Conservation (phyloP, 352 stramenopile genomes). For the Pythium utonaiense region DNA sequence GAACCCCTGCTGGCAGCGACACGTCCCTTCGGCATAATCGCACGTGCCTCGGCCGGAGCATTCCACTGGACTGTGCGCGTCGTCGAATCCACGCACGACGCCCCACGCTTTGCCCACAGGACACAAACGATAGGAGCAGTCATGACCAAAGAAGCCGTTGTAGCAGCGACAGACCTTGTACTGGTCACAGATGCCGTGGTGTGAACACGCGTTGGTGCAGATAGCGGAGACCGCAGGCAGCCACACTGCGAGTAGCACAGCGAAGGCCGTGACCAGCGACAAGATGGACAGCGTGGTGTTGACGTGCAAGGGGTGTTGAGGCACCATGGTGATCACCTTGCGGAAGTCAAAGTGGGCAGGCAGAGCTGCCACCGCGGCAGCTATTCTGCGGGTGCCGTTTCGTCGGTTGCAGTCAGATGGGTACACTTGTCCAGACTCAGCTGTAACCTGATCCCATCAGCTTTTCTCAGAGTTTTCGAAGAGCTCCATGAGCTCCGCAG, state of each 20-base stretch:
- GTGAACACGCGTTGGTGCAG: conserved; percentile 61
- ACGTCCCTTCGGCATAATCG: conserved; percentile 56
- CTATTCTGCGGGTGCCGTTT: neutral
- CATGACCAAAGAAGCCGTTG: conserved; percentile 53
- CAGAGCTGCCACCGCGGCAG: neutral
- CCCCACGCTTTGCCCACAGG: conserved; percentile 53
- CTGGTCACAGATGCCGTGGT: conserved; percentile 49
- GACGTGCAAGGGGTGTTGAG: neutral
- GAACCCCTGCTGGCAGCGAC: conserved; percentile 82
- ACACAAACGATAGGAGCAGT: conserved; percentile 56
- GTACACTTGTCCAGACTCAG: neutral
- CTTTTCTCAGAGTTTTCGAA: neutral
- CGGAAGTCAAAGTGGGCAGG: neutral
- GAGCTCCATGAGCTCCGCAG: too few relatives aligned
- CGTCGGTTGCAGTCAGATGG: neutral
- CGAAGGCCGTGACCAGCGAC: neutral
- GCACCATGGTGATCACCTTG: neutral
- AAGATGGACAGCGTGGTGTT: neutral
- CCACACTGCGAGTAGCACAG: neutral
- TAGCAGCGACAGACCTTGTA: conserved; percentile 57
- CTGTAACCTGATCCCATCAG: neutral
- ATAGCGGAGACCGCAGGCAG: conserved; percentile 16
- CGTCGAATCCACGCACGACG: conserved; percentile 34
- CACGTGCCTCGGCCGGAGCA: conserved; percentile 77
- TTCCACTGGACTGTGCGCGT: conserved; percentile 42